Conservation (phyloP, 805 yeast genomes). For the Metschnikowia lochheadii region DNA sequence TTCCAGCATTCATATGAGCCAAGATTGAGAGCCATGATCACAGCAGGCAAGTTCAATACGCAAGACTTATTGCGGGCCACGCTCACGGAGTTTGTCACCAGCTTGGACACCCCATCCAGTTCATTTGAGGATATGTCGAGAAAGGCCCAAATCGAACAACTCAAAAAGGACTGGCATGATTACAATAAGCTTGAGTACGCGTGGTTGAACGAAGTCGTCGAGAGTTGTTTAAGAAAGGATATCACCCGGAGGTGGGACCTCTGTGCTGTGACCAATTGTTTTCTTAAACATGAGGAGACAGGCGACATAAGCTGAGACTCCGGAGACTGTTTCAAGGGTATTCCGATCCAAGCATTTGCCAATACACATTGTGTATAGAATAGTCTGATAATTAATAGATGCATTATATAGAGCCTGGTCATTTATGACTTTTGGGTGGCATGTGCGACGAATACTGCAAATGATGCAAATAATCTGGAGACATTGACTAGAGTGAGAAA, state of each 20-base stretch:
- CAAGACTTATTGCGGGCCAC: conserved; percentile 42
- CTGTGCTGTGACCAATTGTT: conserved; percentile 26
- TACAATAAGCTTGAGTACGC: conserved; percentile 19
- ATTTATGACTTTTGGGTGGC: too few relatives aligned
- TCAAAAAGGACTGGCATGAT: conserved; percentile 18
- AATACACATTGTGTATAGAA: neutral
- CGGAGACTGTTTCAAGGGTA: neutral
- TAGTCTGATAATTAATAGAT: neutral
- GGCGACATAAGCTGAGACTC: neutral
- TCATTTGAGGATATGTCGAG: conserved; percentile 14
- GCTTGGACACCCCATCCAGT: conserved; percentile 13
- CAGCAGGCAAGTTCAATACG: conserved; percentile 59
- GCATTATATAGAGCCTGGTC: neutral
- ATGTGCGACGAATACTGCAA: neutral
- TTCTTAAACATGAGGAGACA: neutral
- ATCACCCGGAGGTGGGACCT: conserved; percentile 50
- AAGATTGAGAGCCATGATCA: conserved; percentile 65
- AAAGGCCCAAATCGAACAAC: conserved; percentile 7
- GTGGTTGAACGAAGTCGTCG: conserved; percentile 35
- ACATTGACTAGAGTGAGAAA: neutral
- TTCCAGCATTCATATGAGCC: conserved; percentile 85
- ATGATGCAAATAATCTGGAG: neutral
- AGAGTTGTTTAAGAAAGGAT: conserved; percentile 53
- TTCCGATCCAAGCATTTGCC: neutral
- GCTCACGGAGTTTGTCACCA: conserved; percentile 26